phyloP scores from a whole-genome alignment of 2,329 filamentous ascomycete genomes.

The Arthroderma sp. region DNA sequence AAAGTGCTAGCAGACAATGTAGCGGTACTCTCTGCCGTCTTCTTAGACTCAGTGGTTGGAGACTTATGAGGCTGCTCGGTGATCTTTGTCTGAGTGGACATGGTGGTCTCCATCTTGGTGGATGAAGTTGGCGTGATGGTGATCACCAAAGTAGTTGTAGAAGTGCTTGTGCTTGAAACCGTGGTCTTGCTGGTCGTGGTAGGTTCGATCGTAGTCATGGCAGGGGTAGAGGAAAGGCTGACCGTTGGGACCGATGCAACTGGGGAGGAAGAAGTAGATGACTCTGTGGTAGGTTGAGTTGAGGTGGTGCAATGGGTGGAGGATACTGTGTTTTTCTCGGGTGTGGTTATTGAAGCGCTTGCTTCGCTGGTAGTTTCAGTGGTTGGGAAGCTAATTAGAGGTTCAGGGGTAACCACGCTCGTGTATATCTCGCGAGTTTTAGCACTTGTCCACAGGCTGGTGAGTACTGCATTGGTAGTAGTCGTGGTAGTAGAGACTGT shows the following conservation, averaged over 20 bases:
- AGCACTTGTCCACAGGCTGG: neutral
- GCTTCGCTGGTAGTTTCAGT: neutral
- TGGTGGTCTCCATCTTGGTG: neutral
- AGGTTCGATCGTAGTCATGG: neutral
- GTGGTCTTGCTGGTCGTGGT: neutral
- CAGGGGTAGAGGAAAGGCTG: neutral
- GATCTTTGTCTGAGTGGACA: neutral
- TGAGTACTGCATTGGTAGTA: neutral
- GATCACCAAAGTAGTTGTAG: neutral
- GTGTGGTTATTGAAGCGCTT: neutral
- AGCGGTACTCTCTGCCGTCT: neutral
- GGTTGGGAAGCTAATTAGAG: neutral
- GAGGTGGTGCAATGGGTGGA: neutral
- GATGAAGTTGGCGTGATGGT: neutral
- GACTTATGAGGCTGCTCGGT: neutral
- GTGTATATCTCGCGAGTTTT: neutral
- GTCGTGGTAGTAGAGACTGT: neutral
- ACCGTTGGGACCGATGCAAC: neutral
- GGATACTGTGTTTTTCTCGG: neutral
- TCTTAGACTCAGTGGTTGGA: neutral
- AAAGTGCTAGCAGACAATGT: neutral
- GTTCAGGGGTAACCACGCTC: neutral
- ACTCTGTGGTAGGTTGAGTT: neutral
- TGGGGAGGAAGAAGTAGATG: neutral
- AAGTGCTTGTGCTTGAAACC: neutral